A percentile compares a stretch with the other conserved stretches of the same genome.
Conservation (phyloP, 768 basidiomycete genomes). For the Lentinula detonsa region DNA sequence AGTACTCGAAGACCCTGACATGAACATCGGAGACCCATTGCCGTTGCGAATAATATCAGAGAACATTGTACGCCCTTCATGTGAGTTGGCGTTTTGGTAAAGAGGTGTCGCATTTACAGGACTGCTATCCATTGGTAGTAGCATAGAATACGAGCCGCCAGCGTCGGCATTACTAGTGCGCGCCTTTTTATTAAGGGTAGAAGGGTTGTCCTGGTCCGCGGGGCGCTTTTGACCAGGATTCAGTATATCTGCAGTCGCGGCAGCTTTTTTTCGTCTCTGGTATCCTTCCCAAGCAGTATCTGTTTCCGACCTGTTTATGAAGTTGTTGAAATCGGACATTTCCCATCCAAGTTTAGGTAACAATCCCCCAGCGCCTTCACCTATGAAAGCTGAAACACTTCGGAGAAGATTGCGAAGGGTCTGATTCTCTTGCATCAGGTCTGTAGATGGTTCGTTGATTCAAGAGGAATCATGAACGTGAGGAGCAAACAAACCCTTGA, state of each 20-base stretch:
- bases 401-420: constrained; percentile 75
- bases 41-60: constrained; percentile 53
- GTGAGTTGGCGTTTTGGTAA: constrained; percentile 37
- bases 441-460: constrained; percentile 25
- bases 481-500: constrained; percentile 49
- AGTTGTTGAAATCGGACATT: constrained; percentile 69
- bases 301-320: constrained; percentile 82
- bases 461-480: not conserved
- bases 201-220: constrained; percentile 38
- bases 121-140: constrained; percentile 46
- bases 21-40: constrained; percentile 57
- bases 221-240: constrained; percentile 40
- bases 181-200: constrained; percentile 42
- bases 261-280: constrained; percentile 56
- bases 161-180: constrained; percentile 28
- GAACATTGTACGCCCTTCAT: constrained; percentile 44
- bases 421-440: constrained; percentile 88
- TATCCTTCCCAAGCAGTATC: constrained; percentile 93
- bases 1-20: constrained; percentile 37
- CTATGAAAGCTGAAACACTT: constrained; percentile 74
- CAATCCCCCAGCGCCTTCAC: constrained; percentile 78
- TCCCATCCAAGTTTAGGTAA: constrained; percentile 78
- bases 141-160: constrained; percentile 48
- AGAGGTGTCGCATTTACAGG: constrained; percentile 29
- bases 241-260: constrained; percentile 16